A percentile compares a stretch with the other conserved stretches of the same genome.
Evolutionary conservation across 2,329 filamentous ascomycete genomes (phyloP).

Genomic region (Xylariaceae sp.): DNA sequence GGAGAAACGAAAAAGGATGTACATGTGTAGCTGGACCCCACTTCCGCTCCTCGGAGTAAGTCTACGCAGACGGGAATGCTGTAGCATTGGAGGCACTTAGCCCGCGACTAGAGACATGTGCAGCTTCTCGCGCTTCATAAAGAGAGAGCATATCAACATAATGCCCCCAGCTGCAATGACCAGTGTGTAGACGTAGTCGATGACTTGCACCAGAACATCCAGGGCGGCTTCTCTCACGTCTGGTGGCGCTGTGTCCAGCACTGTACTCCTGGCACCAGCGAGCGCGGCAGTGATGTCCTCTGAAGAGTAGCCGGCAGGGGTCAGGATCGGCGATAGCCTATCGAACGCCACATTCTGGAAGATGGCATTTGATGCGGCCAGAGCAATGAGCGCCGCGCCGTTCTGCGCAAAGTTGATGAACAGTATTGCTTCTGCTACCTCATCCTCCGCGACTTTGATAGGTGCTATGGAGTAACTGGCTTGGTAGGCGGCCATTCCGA

Average conservation of each 20-base stretch:
- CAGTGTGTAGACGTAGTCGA: slow-evolving; percentile 11
- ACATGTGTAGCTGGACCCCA: no score
- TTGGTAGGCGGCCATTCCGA: slow-evolving; percentile 13
- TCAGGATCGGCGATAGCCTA: slow-evolving; percentile 3
- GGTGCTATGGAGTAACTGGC: slow-evolving; percentile 12
- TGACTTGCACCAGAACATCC: slow-evolving; percentile 10
- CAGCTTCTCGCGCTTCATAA: slow-evolving; percentile 5
- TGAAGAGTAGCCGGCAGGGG: slow-evolving; percentile 8
- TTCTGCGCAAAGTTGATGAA: slow-evolving; percentile 18
- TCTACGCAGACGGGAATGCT: no score
- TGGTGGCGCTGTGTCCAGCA: slow-evolving; percentile 9
- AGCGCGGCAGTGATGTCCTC: slow-evolving; percentile 15
- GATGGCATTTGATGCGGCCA: slow-evolving; percentile 14
- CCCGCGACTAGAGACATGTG: no score
- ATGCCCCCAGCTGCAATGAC: slow-evolving; percentile 9
- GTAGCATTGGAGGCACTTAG: no score
- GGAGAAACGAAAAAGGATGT: no score
- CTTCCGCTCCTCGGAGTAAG: no score
- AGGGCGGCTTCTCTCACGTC: slow-evolving; percentile 8
- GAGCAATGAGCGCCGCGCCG: slow-evolving; percentile 11
- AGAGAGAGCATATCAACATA: slow-evolving; percentile 6
- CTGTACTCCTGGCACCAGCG: slow-evolving; percentile 14
- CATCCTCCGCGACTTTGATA: slow-evolving; percentile 2
- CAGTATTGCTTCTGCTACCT: slow-evolving; percentile 12
- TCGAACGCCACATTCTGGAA: slow-evolving; percentile 14